phyloP scores from a whole-genome alignment of 2,329 filamentous ascomycete genomes.

The Ophiobolus disseminans region DNA sequence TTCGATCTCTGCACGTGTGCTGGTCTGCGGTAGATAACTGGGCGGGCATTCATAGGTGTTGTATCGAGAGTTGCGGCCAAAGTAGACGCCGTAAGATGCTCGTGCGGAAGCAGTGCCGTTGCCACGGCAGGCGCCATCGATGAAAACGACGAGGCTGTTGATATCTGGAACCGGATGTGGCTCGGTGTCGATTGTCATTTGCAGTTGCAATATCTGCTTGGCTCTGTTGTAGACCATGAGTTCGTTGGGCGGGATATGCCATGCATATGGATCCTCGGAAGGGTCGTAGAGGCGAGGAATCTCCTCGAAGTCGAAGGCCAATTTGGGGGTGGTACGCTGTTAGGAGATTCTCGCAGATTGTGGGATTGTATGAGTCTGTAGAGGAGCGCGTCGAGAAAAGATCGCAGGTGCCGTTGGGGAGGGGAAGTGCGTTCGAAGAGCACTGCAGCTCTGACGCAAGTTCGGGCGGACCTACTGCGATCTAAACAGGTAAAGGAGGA shows the following conservation, averaged over 20 bases:
- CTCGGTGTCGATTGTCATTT: background rate
- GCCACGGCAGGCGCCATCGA: constrained; percentile 30
- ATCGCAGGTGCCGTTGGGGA: no score
- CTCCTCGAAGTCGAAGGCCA: constrained; percentile 1
- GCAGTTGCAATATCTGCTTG: constrained; percentile 13
- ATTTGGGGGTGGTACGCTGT: constrained; percentile 7
- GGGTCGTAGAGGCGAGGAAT: background rate
- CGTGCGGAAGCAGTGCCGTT: constrained; percentile 20
- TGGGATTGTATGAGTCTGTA: no score
- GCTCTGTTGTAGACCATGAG: constrained; percentile 11
- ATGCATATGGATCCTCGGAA: background rate
- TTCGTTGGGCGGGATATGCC: background rate
- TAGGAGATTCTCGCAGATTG: no score
- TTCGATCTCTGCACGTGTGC: constrained; percentile 23
- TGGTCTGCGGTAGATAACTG: constrained; percentile 12
- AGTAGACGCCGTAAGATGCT: constrained; percentile 26
- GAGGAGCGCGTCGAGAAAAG: no score
- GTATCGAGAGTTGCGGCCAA: constrained; percentile 13
- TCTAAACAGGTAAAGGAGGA: no score
- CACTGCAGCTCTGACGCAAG: no score
- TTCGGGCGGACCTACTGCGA: no score
- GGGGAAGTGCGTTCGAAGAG: no score
- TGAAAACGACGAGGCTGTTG: constrained; percentile 21
- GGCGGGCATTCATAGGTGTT: constrained; percentile 6
- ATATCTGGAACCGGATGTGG: background rate